These are phyloP conservation scores for Paspalum notatum DNA, from an alignment of 176 grass and related monocot species.

Conservation along the genomic window DNA sequence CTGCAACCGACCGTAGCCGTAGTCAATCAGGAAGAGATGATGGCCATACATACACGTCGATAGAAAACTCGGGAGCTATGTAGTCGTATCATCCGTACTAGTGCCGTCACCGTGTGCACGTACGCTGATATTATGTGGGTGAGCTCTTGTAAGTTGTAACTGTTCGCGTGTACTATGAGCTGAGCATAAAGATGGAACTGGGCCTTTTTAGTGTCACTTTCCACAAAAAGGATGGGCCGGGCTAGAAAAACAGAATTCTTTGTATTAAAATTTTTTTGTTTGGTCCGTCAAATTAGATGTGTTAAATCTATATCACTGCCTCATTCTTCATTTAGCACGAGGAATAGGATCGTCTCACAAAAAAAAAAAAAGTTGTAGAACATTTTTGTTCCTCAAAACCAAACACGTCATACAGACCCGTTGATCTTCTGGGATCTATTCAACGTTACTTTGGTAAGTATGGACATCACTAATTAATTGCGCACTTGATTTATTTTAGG, in stretches of 20 bases:
- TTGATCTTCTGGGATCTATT: too few relatives aligned
- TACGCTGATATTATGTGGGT: background rate
- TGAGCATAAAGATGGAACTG: background rate
- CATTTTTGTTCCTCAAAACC: too few relatives aligned
- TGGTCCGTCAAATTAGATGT: too few relatives aligned
- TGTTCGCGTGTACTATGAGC: slow-evolving; percentile 19
- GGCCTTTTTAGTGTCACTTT: slow-evolving; percentile 3
- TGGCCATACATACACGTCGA: background rate
- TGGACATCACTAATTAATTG: too few relatives aligned
- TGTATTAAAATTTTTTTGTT: too few relatives aligned
- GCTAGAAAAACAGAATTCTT: background rate
- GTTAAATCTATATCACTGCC: too few relatives aligned
- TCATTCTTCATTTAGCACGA: too few relatives aligned
- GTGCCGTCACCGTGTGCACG: background rate
- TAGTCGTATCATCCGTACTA: background rate
- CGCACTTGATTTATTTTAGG: too few relatives aligned
- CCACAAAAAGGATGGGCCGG: background rate
- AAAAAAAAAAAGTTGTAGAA: too few relatives aligned
- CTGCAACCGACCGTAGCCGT: background rate
- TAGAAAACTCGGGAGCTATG: background rate
- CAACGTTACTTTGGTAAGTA: too few relatives aligned
- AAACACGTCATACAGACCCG: too few relatives aligned
- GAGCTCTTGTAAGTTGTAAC: slow-evolving; percentile 7
- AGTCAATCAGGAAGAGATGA: slow-evolving; percentile 34
- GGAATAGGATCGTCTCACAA: too few relatives aligned